Percentiles rank a stretch among this genome's conserved stretches.
Conservation (phyloP, 2,329 filamentous ascomycete species). For the Aspergillus arachidicola region DNA sequence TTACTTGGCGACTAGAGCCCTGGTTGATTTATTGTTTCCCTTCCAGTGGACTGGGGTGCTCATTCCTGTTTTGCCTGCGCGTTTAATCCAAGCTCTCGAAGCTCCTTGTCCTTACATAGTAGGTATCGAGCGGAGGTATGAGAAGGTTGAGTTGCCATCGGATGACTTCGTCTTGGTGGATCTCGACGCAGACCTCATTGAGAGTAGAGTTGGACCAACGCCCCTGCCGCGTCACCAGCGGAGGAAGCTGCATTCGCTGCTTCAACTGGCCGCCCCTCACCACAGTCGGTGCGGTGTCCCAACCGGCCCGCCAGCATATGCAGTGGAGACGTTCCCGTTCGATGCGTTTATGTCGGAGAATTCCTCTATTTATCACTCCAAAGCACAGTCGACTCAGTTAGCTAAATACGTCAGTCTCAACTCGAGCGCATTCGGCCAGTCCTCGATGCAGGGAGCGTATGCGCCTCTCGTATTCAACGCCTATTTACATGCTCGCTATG, state of each 20-base stretch:
- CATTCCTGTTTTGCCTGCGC: slow-evolving; percentile 85
- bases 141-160: slow-evolving; percentile 68
- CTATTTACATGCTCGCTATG: slow-evolving; percentile 75
- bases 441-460: slow-evolving; percentile 56
- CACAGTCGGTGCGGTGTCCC: slow-evolving; percentile 83
- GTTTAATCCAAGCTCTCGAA: slow-evolving; percentile 86
- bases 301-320: slow-evolving; percentile 88
- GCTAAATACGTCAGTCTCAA: slow-evolving; percentile 87
- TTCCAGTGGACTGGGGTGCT: slow-evolving; percentile 92
- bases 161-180: slow-evolving; percentile 97
- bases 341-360: slow-evolving; percentile 90
- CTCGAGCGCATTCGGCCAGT: slow-evolving; percentile 77
- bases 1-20: slow-evolving; percentile 85
- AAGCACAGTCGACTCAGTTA: slow-evolving; percentile 70
- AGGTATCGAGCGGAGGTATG: slow-evolving; percentile 87
- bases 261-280: slow-evolving; percentile 89
- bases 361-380: slow-evolving; percentile 73
- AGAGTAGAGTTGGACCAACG: slow-evolving; percentile 76
- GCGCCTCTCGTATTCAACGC: slow-evolving; percentile 83
- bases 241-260: slow-evolving; percentile 81
- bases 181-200: slow-evolving; percentile 86
- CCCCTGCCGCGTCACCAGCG: slow-evolving; percentile 84
- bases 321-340: slow-evolving; percentile 87
- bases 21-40: slow-evolving; percentile 83
- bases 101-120: slow-evolving; percentile 97